These are phyloP conservation scores for Candida dubliniensis DNA, from an alignment of 1,139 yeast species.

Conservation along the genomic window DNA sequence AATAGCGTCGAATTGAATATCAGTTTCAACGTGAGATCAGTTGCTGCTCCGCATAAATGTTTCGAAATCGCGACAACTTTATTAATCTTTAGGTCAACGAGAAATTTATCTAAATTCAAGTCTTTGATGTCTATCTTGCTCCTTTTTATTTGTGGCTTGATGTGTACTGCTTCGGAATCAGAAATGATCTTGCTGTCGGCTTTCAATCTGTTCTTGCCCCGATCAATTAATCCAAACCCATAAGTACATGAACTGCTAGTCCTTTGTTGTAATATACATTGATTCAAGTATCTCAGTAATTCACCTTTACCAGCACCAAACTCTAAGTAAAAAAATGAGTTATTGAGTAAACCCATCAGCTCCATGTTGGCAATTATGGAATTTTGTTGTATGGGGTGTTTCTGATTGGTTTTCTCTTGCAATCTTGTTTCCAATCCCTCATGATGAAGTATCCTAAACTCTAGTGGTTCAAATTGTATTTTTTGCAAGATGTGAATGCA, in stretches of 20 bases:
- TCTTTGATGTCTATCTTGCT: slow-evolving; percentile 80
- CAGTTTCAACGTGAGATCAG: slow-evolving; percentile 78
- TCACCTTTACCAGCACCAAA: slow-evolving; percentile 94
- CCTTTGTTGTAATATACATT: slow-evolving; percentile 33
- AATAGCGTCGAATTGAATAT: slow-evolving; percentile 44
- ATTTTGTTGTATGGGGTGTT: slow-evolving; percentile 82
- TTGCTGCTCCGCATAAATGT: slow-evolving; percentile 92
- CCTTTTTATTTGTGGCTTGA: slow-evolving; percentile 46
- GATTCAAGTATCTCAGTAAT: slow-evolving; percentile 65
- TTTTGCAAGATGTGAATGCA: slow-evolving; percentile 33
- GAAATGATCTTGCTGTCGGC: slow-evolving; percentile 66
- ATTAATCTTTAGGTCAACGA: slow-evolving; percentile 24
- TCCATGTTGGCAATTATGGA: slow-evolving; percentile 74
- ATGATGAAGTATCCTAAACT: slow-evolving; percentile 20
- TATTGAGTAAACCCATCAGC: slow-evolving; percentile 37
- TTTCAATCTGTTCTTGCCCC: slow-evolving; percentile 78
- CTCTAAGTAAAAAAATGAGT: slow-evolving; percentile 54
- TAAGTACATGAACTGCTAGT: slow-evolving; percentile 20
- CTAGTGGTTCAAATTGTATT: slow-evolving; percentile 15
- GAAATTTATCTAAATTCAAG: slow-evolving; percentile 50
- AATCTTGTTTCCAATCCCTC: slow-evolving; percentile 38
- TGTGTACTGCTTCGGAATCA: slow-evolving; percentile 35
- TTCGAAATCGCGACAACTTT: slow-evolving; percentile 69
- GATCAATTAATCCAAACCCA: slow-evolving; percentile 67
- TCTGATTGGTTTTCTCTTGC: slow-evolving; percentile 53